Base-by-base conservation (phyloP, 495 filamentous ascomycete species). In the Corynascus novoguineensis region DNA sequence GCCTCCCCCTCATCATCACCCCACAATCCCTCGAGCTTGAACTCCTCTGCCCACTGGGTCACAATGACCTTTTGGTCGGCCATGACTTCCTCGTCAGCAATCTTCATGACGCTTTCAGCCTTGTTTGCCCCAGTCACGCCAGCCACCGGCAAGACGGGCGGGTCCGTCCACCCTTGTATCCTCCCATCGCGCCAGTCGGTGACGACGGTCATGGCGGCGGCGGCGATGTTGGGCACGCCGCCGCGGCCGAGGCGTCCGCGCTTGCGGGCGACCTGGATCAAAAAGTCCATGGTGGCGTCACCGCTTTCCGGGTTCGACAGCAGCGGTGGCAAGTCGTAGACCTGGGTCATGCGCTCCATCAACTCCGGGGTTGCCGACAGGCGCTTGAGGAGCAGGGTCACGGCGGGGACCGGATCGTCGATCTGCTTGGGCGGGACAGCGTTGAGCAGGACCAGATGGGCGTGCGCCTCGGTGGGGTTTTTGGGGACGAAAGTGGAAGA, bases 111-210 rank as follows among this genome's bases (percentile, higher is more conserved):
- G 19, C 21, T 48, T n/a, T 28, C 31, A n/a, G n/a, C n/a, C 25
- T 48, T 42, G 22, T n/a, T n/a, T n/a, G n/a, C n/a, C n/a, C 8
- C 46, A 4, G 25, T 17, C 29, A 2, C 69, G 69, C 73, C 38
- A 32, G n/a, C 70, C 62, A 27, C 75, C 19, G 78, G 69, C 46
- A 85, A 65, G 5, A 75, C 78, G 2, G 92, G 92, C 1, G 89
- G 82, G 40, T 88, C 86, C 22, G 82, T 80, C 92, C 92, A 97
- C 24, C 92, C 92, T 68, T 95, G 90, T 53, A 98, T 95, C 28
- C 93, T 79, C 6, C 92, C 93, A 71, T 97, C 93, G 48, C 95
- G 78, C 92, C 93, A 96, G 76, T 98, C 93, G 44, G 83, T 92
- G 57, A 98, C 83, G 19, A 98, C 92, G 2, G 88, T 86, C 80